Evolutionary conservation across 1,284 basidiomycete genomes (phyloP).

Genomic region (Tilletia walkeri): DNA sequence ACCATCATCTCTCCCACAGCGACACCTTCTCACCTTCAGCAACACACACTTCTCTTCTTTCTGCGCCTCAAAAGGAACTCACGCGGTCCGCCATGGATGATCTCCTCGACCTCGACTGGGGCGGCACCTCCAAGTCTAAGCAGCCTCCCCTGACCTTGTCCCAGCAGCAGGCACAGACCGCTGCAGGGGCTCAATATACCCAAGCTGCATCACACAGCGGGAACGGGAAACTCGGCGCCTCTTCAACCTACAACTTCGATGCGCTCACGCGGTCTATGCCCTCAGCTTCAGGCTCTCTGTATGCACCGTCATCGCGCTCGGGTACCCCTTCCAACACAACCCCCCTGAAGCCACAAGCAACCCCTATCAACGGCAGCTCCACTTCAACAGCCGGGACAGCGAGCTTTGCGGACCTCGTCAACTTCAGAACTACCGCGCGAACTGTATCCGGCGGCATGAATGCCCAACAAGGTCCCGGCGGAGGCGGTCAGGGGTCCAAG

Average conservation of each 20-base stretch:
- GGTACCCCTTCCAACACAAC: neutral
- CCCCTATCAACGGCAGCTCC: neutral
- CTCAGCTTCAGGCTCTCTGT: neutral
- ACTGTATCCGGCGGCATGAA: neutral
- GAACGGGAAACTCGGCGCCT: neutral
- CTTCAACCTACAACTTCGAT: constrained; percentile 36
- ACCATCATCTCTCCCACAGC: neutral
- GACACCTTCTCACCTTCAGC: constrained; percentile 2
- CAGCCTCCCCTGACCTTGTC: constrained; percentile 19
- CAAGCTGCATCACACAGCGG: constrained; percentile 4
- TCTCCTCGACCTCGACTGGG: constrained; percentile 49
- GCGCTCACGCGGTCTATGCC: constrained; percentile 37
- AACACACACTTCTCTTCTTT: neutral
- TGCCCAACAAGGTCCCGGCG: neutral
- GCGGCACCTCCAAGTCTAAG: constrained; percentile 17
- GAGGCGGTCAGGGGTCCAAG: neutral
- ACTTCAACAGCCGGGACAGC: constrained; percentile 18
- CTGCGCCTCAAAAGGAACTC: neutral
- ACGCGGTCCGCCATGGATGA: constrained; percentile 46
- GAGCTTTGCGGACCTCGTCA: constrained; percentile 18
- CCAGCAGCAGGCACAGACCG: constrained; percentile 12
- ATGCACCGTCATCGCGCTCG: constrained; percentile 3
- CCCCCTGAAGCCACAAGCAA: constrained; percentile 22
- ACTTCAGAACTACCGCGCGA: neutral
- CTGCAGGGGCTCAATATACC: neutral